Evolutionary conservation across 2,329 filamentous ascomycete genomes (phyloP).

Genomic region (Camillea tinctor): DNA sequence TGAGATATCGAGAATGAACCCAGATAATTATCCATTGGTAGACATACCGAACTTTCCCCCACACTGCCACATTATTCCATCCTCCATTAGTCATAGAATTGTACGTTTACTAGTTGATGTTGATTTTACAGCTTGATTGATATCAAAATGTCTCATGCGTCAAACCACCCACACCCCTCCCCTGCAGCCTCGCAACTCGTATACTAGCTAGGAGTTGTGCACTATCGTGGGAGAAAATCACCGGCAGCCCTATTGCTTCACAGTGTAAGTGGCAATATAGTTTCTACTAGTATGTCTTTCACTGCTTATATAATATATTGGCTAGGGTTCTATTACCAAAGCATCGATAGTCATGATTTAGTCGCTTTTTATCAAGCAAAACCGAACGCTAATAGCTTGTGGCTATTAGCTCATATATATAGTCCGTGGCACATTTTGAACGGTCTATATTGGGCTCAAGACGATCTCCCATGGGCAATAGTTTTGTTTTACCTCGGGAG

Average conservation of each 20-base stretch:
- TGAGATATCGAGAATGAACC: neutral
- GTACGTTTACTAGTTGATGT: neutral
- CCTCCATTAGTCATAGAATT: neutral
- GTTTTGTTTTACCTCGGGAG: neutral
- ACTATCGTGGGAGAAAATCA: neutral
- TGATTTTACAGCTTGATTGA: neutral
- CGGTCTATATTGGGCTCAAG: neutral
- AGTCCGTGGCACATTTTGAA: no score
- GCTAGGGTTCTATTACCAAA: neutral
- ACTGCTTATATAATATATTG: neutral
- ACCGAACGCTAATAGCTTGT: no score
- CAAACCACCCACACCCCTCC: neutral
- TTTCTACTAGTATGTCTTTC: neutral
- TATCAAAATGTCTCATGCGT: neutral
- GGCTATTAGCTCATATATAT: no score
- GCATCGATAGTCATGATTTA: neutral
- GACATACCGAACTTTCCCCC: neutral
- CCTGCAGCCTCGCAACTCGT: neutral
- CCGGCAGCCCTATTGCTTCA: neutral
- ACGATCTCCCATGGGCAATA: neutral
- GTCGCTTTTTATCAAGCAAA: no score
- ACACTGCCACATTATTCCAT: neutral
- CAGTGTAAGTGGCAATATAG: neutral
- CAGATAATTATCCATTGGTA: neutral
- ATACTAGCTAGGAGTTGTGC: neutral